phyloP scores from a whole-genome alignment of 106 monocot species.

The Dendrobium huoshanense region DNA sequence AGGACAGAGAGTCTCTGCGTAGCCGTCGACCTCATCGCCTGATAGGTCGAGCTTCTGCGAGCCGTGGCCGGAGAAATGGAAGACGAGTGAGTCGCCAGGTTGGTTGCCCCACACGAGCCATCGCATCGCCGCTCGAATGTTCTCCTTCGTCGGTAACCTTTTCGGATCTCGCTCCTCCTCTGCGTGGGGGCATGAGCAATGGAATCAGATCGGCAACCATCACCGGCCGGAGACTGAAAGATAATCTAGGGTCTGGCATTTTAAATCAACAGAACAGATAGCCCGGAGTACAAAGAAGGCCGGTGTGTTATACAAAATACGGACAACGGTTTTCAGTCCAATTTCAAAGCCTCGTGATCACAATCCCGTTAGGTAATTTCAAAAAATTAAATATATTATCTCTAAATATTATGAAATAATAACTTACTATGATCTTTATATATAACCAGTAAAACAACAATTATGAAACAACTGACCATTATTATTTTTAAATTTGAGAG shows the following conservation, averaged over 20 bases:
- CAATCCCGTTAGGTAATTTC: too few relatives aligned
- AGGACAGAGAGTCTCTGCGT: constrained; percentile 80
- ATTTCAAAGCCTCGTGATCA: not conserved
- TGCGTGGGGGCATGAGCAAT: constrained; percentile 6
- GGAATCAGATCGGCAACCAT: not conserved
- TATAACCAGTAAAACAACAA: too few relatives aligned
- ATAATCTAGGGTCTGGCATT: not conserved
- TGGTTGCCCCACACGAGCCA: constrained; percentile 56
- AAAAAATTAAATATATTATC: not conserved
- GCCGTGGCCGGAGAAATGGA: constrained; percentile 94
- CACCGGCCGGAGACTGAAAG: not conserved
- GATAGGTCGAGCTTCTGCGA: constrained; percentile 40
- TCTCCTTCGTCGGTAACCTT: constrained; percentile 48
- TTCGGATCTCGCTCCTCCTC: constrained; percentile 37
- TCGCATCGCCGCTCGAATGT: constrained; percentile 64
- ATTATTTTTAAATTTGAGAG: too few relatives aligned
- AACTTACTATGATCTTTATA: too few relatives aligned
- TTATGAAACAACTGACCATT: too few relatives aligned
- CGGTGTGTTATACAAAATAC: not conserved
- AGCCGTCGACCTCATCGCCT: constrained; percentile 67
- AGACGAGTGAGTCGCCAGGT: constrained; percentile 72
- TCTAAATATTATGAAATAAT: not conserved
- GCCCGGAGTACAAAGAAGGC: not conserved
- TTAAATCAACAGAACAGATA: not conserved
- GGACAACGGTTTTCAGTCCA: not conserved